Evolutionary conservation across 1,284 basidiomycete species (phyloP), one percentile per base, ranked within the genome.

Genomic region (Trametes pubescens): DNA sequence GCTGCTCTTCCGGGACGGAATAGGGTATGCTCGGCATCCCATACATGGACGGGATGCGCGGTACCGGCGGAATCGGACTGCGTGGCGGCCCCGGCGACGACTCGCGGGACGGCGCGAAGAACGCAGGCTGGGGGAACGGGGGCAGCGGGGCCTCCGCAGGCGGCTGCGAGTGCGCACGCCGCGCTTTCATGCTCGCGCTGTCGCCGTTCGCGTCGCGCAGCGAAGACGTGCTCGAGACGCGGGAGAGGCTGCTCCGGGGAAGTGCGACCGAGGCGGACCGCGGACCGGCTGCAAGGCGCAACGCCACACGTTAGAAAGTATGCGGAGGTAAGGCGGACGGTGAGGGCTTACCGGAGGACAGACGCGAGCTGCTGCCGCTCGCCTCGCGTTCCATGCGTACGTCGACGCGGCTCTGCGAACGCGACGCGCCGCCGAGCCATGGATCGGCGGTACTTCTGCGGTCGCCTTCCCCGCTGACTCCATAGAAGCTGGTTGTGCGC

Each of bases 371-470:
- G 62, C 62, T 59, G 51, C 53, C 59, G 59, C 58, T 63, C 29
- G 40, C 54, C 26, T 55, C 55, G 47, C 55, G 21, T 16, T 63
- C 63, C 18, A 55, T 35, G 38, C 57, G 64, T 22, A 49, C 24
- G 43, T 61, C 51, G 34, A 38, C 24, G 38, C 60, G 53, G 40
- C 61, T 69, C 38, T 59, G 52, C 22, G 66, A 62, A 6, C 64
- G 65, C 14, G 66, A 54, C 29, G 29, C 29, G 29, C 71, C 72
- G 0, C 65, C 43, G n/a, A 76, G 65, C 76, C 76, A 77, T 29
- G 67, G 72, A 55, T 78, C 77, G 2, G 68, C 72, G 10, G 69
- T 66, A 55, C 69, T 75, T 26, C 65, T 63, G 53, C 75, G 51
- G 14, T 64, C 59, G 47, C 58, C 66, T 13, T 61, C 60, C 46